Evolutionary conservation across 1,284 basidiomycete genomes (phyloP), one percentile per base, ranked within the genome.

Genomic region (Cystobasidiaceae sp.): DNA sequence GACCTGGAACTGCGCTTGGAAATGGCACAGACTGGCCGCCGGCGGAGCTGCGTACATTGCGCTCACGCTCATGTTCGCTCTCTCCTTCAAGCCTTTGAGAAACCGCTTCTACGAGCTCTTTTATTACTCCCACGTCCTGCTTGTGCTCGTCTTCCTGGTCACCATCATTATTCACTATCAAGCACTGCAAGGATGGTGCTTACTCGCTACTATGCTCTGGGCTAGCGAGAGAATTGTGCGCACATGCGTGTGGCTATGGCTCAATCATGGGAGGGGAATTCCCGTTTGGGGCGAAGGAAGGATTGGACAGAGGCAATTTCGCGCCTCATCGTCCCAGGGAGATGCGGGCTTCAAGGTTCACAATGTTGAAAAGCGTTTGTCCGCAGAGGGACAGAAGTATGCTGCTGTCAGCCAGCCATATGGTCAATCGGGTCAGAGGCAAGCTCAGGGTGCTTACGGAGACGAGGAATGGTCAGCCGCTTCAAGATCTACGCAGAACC

Each of bases 61-160:
- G 44, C 81, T 93, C 74, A 89, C 86, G 0, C 74, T 85, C 8
- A 78, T 92, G 59, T 83, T 86, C 68, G 71, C 85, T 34, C 75
- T 86, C 39, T 88, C 87, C 28, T 72, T 89, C 37, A 79, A 80
- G 5, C 82, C 84, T 3, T 75, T 93, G 51, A 82, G 90, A 34
- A 82, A 82, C 54, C 78, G 79, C 11, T 82, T 83, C 71, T 93
- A 90, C 76, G 89, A 91, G 75, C 73, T 80, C 23, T 93, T 93
- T 79, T 91, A 88, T 75, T 77, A 83, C 67, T 74, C 83, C 2
- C 90, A 93, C 73, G 74, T 91, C 55, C 73, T 86, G 44, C 79
- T 88, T 23, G 83, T 85, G 19, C 81, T 86, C 19, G 72, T 82
- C n/a, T 85, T 83, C 25, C 79, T 89, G 50, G 77, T 84, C 50